Evolutionary conservation across 2,329 filamentous ascomycete genomes (phyloP).

Genomic region (Cladosporium sp.): DNA sequence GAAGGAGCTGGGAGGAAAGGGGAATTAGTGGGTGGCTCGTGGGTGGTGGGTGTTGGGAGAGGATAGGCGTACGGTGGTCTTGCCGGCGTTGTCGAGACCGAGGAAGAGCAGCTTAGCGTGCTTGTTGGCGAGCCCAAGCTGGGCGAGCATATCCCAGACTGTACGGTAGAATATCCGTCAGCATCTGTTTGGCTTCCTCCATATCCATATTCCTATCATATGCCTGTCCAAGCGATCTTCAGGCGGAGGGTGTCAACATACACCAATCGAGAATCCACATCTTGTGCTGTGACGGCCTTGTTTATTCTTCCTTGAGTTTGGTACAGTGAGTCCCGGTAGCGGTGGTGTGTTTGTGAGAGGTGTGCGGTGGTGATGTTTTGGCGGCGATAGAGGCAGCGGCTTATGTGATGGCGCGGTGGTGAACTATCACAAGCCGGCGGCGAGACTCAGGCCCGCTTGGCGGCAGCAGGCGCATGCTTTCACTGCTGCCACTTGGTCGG

Average conservation of each 20-base stretch:
- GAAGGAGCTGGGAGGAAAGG: slow-evolving; percentile 54
- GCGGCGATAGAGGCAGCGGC: not conserved
- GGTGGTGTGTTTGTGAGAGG: not conserved
- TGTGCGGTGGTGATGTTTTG: not conserved
- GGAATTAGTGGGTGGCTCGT: slow-evolving; percentile 10
- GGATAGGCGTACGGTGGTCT: slow-evolving; percentile 62
- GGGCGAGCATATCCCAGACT: slow-evolving; percentile 89
- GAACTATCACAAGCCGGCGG: slow-evolving; percentile 8
- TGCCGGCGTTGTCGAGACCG: slow-evolving; percentile 89
- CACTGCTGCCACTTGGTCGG: no score
- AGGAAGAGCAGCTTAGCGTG: slow-evolving; percentile 93
- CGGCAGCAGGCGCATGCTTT: no score
- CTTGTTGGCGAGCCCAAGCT: slow-evolving; percentile 87
- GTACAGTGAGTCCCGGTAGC: no score
- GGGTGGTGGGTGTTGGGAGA: not conserved
- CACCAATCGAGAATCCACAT: slow-evolving; percentile 98
- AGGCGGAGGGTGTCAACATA: slow-evolving; percentile 44
- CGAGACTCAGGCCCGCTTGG: not conserved
- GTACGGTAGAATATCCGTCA: slow-evolving; percentile 4
- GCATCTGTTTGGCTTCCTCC: not conserved
- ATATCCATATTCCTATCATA: not conserved
- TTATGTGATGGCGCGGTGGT: not conserved
- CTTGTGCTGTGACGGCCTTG: slow-evolving; percentile 11
- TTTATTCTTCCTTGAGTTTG: not conserved
- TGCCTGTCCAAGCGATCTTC: not conserved